A percentile compares a stretch with the other conserved stretches of the same genome.
These are phyloP conservation scores for Cyclotella kingstonii DNA, from an alignment of 108 stramenopile genomes.

Conservation along the genomic window DNA sequence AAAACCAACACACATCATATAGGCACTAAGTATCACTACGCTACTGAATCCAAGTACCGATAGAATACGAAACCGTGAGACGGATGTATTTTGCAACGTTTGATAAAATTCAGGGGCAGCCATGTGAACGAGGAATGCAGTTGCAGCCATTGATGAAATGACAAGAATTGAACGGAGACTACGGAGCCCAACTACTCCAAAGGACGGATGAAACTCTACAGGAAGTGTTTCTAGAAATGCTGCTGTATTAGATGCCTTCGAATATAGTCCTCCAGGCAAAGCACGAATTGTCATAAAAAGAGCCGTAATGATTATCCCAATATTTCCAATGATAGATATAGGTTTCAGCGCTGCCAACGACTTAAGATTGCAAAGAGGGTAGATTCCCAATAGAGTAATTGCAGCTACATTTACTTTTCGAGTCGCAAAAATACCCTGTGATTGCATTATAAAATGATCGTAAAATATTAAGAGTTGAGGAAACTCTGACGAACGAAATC, in stretches of 20 bases:
- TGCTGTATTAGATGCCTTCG: constrained; percentile 9
- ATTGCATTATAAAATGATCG: not conserved
- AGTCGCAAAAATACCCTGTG: constrained; percentile 35
- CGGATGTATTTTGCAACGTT: constrained; percentile 52
- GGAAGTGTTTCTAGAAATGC: constrained; percentile 39
- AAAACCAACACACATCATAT: constrained; percentile 83
- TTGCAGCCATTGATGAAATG: constrained; percentile 83
- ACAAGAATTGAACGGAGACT: constrained; percentile 61
- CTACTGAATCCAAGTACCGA: constrained; percentile 57
- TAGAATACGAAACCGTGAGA: constrained; percentile 50
- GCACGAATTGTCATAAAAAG: constrained; percentile 65
- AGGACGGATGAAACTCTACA: constrained; percentile 43
- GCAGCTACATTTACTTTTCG: constrained; percentile 55
- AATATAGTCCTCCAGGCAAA: constrained; percentile 56
- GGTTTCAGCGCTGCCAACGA: constrained; percentile 68
- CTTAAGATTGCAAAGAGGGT: constrained; percentile 68
- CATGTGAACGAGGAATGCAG: constrained; percentile 89
- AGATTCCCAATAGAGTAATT: constrained; percentile 52
- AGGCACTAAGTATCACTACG: constrained; percentile 57
- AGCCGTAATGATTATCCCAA: constrained; percentile 62
- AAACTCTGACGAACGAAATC: not conserved
- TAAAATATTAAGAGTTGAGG: not conserved
- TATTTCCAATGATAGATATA: constrained; percentile 62
- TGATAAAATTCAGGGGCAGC: constrained; percentile 88
- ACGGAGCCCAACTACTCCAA: constrained; percentile 48